Conservation (phyloP, 2,329 filamentous ascomycete genomes). For the Beauveria rudraprayagi region DNA sequence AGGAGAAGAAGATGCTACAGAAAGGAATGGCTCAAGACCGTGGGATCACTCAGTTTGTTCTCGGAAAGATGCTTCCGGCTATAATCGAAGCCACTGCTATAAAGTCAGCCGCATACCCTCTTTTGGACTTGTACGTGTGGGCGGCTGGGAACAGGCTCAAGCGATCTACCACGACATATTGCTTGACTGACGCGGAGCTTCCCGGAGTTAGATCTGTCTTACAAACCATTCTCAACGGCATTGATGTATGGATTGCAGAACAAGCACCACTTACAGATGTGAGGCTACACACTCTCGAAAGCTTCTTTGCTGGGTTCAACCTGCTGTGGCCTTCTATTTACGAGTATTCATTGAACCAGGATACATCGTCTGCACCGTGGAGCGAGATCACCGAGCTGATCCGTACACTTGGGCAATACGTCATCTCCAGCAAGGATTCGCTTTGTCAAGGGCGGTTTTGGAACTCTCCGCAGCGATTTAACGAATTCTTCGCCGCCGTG, state of each 20-base stretch:
- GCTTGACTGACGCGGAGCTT: conserved; percentile 7
- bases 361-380: neutral
- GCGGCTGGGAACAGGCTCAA: conserved; percentile 31
- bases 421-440: neutral
- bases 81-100: conserved; percentile 32
- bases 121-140: conserved; percentile 42
- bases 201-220: conserved; percentile 1
- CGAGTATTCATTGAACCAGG: conserved; percentile 11
- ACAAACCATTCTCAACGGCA: conserved; percentile 18
- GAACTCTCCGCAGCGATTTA: neutral
- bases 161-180: conserved; percentile 19
- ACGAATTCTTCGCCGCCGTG: conserved; percentile 10
- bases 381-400: neutral
- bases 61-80: conserved; percentile 48
- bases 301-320: conserved; percentile 14
- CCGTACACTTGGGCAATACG: neutral
- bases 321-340: conserved; percentile 15
- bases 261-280: conserved; percentile 5
- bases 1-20: conserved; percentile 38
- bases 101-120: conserved; percentile 32
- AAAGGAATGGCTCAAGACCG: conserved; percentile 37
- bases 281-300: conserved; percentile 20
- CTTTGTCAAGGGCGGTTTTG: neutral
- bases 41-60: conserved; percentile 37
- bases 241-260: conserved; percentile 10